These are phyloP conservation scores for Colletotrichum higginsianum DNA, from an alignment of 2,329 filamentous ascomycete species.

Conservation along the genomic window DNA sequence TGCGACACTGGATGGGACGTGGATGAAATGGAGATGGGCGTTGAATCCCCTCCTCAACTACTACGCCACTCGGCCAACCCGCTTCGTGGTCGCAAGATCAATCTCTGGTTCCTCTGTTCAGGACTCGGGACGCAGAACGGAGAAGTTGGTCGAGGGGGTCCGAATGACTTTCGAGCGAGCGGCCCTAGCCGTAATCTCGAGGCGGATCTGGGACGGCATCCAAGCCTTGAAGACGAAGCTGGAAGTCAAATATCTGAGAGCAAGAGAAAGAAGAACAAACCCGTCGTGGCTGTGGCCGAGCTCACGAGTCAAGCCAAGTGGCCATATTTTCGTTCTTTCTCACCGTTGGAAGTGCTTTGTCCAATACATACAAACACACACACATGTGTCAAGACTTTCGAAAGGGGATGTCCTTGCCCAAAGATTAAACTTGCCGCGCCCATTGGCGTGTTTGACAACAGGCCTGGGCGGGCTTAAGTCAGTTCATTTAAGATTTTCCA, in stretches of 20 bases:
- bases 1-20: neutral
- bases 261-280: neutral
- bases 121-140: neutral
- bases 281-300: neutral
- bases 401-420: neutral
- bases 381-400: neutral
- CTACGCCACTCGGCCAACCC: neutral
- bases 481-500: slow-evolving; percentile 30
- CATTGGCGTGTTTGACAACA: slow-evolving; percentile 27
- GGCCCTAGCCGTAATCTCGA: neutral
- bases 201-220: neutral
- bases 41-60: neutral
- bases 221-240: neutral
- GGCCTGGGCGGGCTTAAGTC: slow-evolving; percentile 28
- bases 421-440: slow-evolving; percentile 12
- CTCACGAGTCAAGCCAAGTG: neutral
- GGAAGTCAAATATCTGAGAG: neutral
- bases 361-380: no score
- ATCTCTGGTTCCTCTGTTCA: neutral
- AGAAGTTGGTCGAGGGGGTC: neutral
- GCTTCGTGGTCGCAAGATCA: neutral
- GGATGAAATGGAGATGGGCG: neutral
- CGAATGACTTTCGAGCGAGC: neutral
- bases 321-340: neutral
- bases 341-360: no score